Evolutionary conservation across 2,329 filamentous ascomycete genomes (phyloP).

Genomic region (Fusarium tjaetaba): DNA sequence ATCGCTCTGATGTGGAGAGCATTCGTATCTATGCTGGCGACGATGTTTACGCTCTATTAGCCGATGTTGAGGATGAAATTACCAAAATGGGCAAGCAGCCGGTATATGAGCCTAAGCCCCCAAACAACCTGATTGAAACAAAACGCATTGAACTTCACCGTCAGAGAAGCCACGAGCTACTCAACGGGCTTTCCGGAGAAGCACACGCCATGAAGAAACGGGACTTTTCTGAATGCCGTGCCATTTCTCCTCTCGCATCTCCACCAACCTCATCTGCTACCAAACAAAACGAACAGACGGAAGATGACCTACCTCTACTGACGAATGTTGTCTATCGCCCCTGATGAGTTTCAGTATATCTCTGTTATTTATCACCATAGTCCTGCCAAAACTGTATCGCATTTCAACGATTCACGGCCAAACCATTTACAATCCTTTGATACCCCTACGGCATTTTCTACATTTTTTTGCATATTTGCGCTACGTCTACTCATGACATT

Average conservation of each 20-base stretch:
- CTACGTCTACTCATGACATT: slow-evolving; percentile 25
- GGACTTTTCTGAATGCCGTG: slow-evolving; percentile 38
- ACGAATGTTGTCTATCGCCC: slow-evolving; percentile 63
- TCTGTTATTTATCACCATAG: not conserved
- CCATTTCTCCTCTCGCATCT: slow-evolving; percentile 48
- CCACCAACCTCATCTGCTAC: slow-evolving; percentile 42
- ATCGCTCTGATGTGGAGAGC: slow-evolving; percentile 65
- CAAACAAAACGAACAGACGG: slow-evolving; percentile 41
- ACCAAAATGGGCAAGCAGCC: slow-evolving; percentile 48
- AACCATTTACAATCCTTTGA: slow-evolving; percentile 43
- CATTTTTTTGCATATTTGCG: slow-evolving; percentile 8
- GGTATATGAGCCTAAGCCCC: slow-evolving; percentile 6
- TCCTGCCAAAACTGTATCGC: slow-evolving; percentile 20
- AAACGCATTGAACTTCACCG: slow-evolving; percentile 55
- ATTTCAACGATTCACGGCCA: slow-evolving; percentile 42
- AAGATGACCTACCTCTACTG: slow-evolving; percentile 54
- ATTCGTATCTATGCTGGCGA: slow-evolving; percentile 75
- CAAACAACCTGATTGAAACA: slow-evolving; percentile 39
- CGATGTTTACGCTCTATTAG: slow-evolving; percentile 72
- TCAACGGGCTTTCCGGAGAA: slow-evolving; percentile 51
- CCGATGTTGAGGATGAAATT: slow-evolving; percentile 68
- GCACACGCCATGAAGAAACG: slow-evolving; percentile 19
- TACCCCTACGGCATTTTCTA: slow-evolving; percentile 35
- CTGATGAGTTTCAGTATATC: slow-evolving; percentile 28
- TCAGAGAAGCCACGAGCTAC: slow-evolving; percentile 61